Evolutionary conservation across 2,329 filamentous ascomycete genomes (phyloP), one percentile per base, ranked within the genome.

Genomic region (Colletotrichum sp.): DNA sequence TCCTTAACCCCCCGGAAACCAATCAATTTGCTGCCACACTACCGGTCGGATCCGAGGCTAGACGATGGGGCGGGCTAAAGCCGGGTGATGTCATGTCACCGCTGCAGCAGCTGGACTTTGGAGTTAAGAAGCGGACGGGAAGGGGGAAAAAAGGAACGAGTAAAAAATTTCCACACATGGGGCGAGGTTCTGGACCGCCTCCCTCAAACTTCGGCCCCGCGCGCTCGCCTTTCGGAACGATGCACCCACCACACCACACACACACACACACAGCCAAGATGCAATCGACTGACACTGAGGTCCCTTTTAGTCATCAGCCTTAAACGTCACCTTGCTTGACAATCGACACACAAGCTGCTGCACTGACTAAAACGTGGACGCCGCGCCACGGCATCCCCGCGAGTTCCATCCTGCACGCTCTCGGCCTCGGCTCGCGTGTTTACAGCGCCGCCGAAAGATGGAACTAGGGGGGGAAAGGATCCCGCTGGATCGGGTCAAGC

Each of bases 311-410:
- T 74, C 44, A 65, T 76, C 70, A 76, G 74, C 74, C 74, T 66
- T 76, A 76, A 76, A 76, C 74, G 74, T 74, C 74, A 76, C 70
- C 70, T 44, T 72, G 73, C 63, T 36, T 72, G 32, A 69, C 67
- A 63, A 36, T 72, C 32, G n/a, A 34, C 59, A 21, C 59, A 34
- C 18, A n/a, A 24, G 26, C 60, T 32, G 39, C 34, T 34, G 63
- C 69, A 65, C 57, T 73, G 44, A 69, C 70, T 69, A 24, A 75
- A 60, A 62, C 44, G 21, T 67, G 52, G 30, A 26, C 57, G 24
- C 57, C 16, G 26, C 52, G 62, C 57, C 44, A 72, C 70, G 73
- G 72, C 69, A 39, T 67, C 69, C 69, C 72, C 69, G 70, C 69
- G 28, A 36, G 59, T 26, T 30, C 34, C 44, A 18, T 44, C 60